These are phyloP conservation scores for Aspergillus sp. DNA, from an alignment of 2,329 filamentous ascomycete species.

Conservation along the genomic window DNA sequence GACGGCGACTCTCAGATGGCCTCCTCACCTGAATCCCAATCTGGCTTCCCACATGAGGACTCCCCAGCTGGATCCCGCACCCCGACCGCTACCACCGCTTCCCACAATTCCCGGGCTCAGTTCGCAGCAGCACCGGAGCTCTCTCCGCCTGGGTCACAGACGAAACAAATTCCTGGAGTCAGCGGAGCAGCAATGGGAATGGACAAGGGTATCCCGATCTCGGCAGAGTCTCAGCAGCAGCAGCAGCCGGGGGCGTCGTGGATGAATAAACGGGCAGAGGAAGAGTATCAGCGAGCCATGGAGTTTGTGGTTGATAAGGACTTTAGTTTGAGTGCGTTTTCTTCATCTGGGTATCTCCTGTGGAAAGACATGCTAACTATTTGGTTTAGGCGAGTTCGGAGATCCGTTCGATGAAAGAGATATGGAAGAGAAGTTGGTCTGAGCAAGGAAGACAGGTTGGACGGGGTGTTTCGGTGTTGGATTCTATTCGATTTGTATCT, in stretches of 20 bases:
- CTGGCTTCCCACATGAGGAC: conserved; percentile 30
- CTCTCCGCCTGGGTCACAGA: conserved; percentile 53
- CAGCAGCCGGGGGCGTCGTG: conserved; percentile 48
- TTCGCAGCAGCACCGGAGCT: conserved; percentile 39
- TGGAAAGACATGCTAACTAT: background rate
- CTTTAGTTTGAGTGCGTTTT: conserved; percentile 42
- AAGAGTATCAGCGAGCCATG: conserved; percentile 50
- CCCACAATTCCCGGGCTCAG: conserved; percentile 14
- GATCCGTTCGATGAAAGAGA: conserved; percentile 42
- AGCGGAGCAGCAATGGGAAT: background rate
- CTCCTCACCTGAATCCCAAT: conserved; percentile 37
- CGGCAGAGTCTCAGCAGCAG: conserved; percentile 17
- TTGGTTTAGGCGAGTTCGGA: conserved; percentile 37
- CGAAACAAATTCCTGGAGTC: conserved; percentile 11
- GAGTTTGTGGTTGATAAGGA: conserved; percentile 49
- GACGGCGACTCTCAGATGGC: conserved; percentile 56
- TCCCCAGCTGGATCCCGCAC: conserved; percentile 36
- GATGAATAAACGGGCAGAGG: conserved; percentile 53
- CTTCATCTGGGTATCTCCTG: background rate
- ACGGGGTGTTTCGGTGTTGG: no score
- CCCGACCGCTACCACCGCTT: conserved; percentile 27
- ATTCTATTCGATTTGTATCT: no score
- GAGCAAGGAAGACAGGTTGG: background rate
- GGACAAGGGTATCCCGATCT: background rate
- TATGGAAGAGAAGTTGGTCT: conserved; percentile 23